Conservation (phyloP, 495 filamentous ascomycete genomes). For the Monascus purpureus region DNA sequence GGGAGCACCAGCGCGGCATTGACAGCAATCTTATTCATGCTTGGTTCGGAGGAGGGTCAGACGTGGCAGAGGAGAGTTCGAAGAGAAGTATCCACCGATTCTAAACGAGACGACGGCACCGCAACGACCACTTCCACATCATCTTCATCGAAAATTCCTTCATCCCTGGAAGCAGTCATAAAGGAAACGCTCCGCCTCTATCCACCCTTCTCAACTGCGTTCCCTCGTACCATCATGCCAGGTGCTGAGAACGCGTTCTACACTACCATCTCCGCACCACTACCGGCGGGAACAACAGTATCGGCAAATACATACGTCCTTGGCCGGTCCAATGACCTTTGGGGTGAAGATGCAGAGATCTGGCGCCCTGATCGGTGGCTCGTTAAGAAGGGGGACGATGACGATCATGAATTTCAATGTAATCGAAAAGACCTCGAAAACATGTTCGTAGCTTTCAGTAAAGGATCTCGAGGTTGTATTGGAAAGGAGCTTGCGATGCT, state of each 20-base stretch:
- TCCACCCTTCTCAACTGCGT: slow-evolving; percentile 54
- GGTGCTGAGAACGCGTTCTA: slow-evolving; percentile 9
- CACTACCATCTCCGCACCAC: slow-evolving; percentile 25
- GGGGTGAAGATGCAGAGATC: slow-evolving; percentile 40
- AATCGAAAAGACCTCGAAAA: no score
- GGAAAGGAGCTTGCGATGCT: slow-evolving; percentile 10
- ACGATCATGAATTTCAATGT: no score
- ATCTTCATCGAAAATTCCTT: slow-evolving; percentile 20
- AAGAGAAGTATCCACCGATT: neutral
- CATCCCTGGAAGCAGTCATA: slow-evolving; percentile 54
- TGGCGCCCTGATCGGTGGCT: slow-evolving; percentile 46
- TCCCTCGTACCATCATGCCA: slow-evolving; percentile 28
- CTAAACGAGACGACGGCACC: no score
- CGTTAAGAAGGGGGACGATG: slow-evolving; percentile 32
- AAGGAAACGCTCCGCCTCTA: slow-evolving; percentile 61
- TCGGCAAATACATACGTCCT: slow-evolving; percentile 43
- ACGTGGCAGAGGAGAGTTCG: slow-evolving; percentile 7
- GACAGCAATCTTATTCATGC: slow-evolving; percentile 6
- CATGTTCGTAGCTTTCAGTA: slow-evolving; percentile 10
- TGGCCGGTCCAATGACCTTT: slow-evolving; percentile 37
- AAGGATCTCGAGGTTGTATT: slow-evolving; percentile 7
- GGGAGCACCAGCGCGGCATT: slow-evolving; percentile 7
- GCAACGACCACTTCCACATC: no score
- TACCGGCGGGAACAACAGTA: slow-evolving; percentile 44
- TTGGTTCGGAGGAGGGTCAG: slow-evolving; percentile 6